Conservation (phyloP, 1,284 basidiomycete species). For the Cerrena zonata region DNA sequence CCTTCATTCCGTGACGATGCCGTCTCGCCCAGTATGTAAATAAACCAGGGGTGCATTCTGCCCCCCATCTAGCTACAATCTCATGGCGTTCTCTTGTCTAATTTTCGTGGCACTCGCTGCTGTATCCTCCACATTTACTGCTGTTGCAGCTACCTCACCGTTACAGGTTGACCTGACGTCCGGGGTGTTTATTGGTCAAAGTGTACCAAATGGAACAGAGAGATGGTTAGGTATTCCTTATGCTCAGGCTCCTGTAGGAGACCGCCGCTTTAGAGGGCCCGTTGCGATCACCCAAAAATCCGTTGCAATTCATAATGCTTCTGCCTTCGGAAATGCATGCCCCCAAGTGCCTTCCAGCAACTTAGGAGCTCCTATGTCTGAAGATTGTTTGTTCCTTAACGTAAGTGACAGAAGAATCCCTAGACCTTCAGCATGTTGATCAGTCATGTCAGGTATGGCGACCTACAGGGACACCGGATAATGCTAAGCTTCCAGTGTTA, state of each 20-base stretch:
- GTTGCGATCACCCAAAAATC: constrained; percentile 38
- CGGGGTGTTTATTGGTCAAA: constrained; percentile 42
- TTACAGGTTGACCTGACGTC: constrained; percentile 36
- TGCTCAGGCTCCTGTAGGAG: constrained; percentile 52
- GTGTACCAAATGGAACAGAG: constrained; percentile 39
- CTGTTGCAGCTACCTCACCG: too few species aligned
- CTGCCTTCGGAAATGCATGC: constrained; percentile 51
- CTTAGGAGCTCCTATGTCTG: constrained; percentile 44
- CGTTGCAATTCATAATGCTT: constrained; percentile 36
- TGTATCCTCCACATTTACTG: too few species aligned
- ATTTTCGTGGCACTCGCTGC: too few species aligned
- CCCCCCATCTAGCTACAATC: too few species aligned
- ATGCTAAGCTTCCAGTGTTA: constrained; percentile 40
- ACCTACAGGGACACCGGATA: constrained; percentile 30
- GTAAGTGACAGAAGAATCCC: constrained; percentile 24
- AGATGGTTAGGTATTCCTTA: constrained; percentile 63
- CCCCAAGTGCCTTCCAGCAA: constrained; percentile 38
- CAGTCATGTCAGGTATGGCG: constrained; percentile 35
- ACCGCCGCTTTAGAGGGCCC: constrained; percentile 55
- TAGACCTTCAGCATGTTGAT: not conserved
- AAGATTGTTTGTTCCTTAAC: constrained; percentile 54
- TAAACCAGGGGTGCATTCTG: too few species aligned
- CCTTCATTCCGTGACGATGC: too few species aligned
- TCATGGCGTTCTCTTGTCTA: too few species aligned
- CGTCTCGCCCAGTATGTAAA: too few species aligned